Base-by-base conservation (phyloP, 306 rosid species). In the Herpetospermum pedunculosum region DNA sequence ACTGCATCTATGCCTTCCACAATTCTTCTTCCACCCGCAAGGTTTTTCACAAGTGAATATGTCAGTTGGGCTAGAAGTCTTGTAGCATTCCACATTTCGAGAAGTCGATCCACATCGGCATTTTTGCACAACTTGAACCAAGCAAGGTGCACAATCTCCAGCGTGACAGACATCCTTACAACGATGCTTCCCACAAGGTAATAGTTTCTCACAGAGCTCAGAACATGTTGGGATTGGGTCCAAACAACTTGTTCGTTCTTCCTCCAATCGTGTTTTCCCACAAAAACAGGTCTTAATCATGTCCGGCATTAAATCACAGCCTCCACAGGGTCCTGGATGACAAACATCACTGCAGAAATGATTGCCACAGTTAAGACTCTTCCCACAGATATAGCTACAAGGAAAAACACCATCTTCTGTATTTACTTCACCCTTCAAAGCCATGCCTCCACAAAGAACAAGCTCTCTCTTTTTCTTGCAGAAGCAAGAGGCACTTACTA, bases 1-100 rank as follows among this genome's bases (percentile, higher is more conserved):
- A 67, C 86, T 92, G 72, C 98, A 92, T 40, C 96, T 87, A 60
- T 92, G 98, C 82, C 96, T 88, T 82, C 98, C 98, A 78, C 98
- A 92, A 74, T 80, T 92, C 87, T 90, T 92, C 80, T 92, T 92
- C 74, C 64, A 78, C 63, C 96, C 98, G 79, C 98, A 92, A 53
- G 92, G 84, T 84, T 80, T 90, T 72, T 87, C 97, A 77, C 98
- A 92, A 72, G 86, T 83, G 74, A 87, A 92, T 25, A 79, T 77
- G 75, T 80, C 89, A 26, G 58, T 75, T 80, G 76, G 89, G 72
- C 32, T 43, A 23, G 60, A 72, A 37, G 97, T 82, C 77, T 80
- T 90, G 18, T 78, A 86, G 85, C 98, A 92, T 76, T 90, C 97
- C 84, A 87, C 96, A 65, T 75, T 75, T 70, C 84, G 86, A 11